Conservation (phyloP, 495 filamentous ascomycete genomes). For the Podospora didyma region DNA sequence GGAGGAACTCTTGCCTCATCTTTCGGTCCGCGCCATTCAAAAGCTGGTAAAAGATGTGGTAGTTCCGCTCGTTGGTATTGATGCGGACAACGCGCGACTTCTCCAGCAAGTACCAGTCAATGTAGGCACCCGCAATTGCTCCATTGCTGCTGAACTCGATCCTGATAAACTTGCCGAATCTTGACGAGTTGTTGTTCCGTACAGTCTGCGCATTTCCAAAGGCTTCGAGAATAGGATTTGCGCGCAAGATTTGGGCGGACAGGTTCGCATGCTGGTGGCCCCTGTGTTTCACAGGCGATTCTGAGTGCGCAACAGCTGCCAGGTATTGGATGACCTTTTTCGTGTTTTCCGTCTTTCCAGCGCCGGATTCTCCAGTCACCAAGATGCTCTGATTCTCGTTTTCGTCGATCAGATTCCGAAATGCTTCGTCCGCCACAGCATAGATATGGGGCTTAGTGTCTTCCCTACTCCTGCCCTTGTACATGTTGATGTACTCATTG, state of each 20-base stretch:
- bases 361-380: conserved; percentile 97
- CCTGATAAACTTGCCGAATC: conserved; percentile 98
- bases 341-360: conserved; percentile 98
- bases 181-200: conserved; percentile 96
- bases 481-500: conserved; percentile 95
- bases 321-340: conserved; percentile 99
- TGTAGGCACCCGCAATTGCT: conserved; percentile 91
- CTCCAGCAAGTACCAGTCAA: conserved; percentile 97
- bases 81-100: conserved; percentile 93
- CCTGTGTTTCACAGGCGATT: conserved; percentile 61
- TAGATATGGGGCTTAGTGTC: conserved; percentile 98
- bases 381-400: conserved; percentile 96
- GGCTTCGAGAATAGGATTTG: conserved; percentile 96
- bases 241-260: conserved; percentile 94
- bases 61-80: conserved; percentile 84
- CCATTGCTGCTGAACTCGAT: conserved; percentile 91
- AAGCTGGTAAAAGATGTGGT: conserved; percentile 97
- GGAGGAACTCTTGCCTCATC: conserved; percentile 70
- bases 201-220: conserved; percentile 99
- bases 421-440: conserved; percentile 97
- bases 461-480: conserved; percentile 81
- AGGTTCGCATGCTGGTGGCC: conserved; percentile 68
- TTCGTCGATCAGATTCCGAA: conserved; percentile 91
- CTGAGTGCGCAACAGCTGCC: conserved; percentile 85
- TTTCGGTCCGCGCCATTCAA: conserved; percentile 72